Base-by-base conservation (phyloP, 495 filamentous ascomycete genomes). In the Tuber indicum region DNA sequence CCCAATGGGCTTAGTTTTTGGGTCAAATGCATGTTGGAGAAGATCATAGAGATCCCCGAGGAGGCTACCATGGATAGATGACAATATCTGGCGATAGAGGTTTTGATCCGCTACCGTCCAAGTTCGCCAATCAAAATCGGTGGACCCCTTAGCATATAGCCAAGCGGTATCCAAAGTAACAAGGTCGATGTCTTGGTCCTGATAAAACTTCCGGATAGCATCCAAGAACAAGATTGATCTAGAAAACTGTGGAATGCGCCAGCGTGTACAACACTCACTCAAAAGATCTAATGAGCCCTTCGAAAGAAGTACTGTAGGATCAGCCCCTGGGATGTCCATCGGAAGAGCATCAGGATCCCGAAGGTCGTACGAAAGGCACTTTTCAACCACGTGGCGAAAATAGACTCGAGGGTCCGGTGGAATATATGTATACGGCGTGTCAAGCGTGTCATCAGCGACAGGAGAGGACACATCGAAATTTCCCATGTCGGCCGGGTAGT, bases 191-290 rank as follows among this genome's bases (percentile, higher is more conserved):
- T 97, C 92, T 78, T 93, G 91, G 79, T 97, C 91, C 73, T 94
- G 87, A 82, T 93, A 98, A 82, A 94, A 96, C 81, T 92, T 90
- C 32, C 90, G 88, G 66, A 93, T 88, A 58, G 94, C 93, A 85
- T 99, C 96, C 58, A 98, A 85, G 81, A 97, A 92, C 16, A 96
- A 86, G 3, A 94, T 89, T 74, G 94, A 86, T 71, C 93, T 88
- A 47, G 94, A 93, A 83, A 92, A 93, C 71, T 89, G 89, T 32
- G 96, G 95, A 77, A 99, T 89, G 41, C 96, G 91, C 96, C 96
- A 99, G 76, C 94, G 90, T 79, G 93, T 85, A 81, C 90, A 92
- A 66, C 97, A 87, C 81, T 98, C 95, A 81, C 91, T 91, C 74
- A 98, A 85, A 75, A 99, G 86, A 73, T 97, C 93, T 17, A 88